Evolutionary conservation across 2,329 filamentous ascomycete genomes (phyloP), one percentile per base, ranked within the genome.

Genomic region (Neonectria coccinea): DNA sequence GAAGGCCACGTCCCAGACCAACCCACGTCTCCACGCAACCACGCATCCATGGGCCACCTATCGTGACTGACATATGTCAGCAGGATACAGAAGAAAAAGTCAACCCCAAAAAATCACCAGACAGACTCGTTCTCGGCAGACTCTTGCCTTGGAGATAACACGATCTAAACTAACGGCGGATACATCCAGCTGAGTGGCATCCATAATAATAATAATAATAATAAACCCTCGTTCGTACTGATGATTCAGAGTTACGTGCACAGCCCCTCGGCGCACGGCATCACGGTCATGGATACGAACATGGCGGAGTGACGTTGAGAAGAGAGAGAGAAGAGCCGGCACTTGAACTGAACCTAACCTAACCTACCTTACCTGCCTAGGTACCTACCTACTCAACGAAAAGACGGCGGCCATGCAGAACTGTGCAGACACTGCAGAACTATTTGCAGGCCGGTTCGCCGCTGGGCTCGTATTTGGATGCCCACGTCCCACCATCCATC

Each of bases 401-500:
- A 42, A 20, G 39, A 18, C n/a, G 39, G 9, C n/a, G n/a, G 10
- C n/a, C 39, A 42, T 42, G 39, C 39, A 18, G 39, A 39, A 42
- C n/a, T 42, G 57, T 45, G 36, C 11, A 41, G 31, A 33, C 36
- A 25, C 39, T 60, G 50, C 57, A 61, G 52, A 36, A 42, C 52
- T 41, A 47, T 41, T 41, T 25, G 27, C 42, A 42, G 57, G 39
- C 12, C 44, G 47, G 54, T 58, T 62, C 60, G 54, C 60, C 54
- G 48, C 54, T 57, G 56, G 44, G 45, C 57, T 66, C 64, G 64
- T 66, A 66, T 66, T 66, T 56, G 45, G 56, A 39, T 47, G 55
- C 48, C 29, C 48, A 33, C n/a, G 16, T 59, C 56, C 39, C 56
- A 59, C 48, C 53, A 22, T 22, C 55, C 45, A 31, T 22, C 55